Evolutionary conservation across 495 filamentous ascomycete species (phyloP), one percentile per base, ranked within the genome.

Genomic region (Jackrogersella multiformis): DNA sequence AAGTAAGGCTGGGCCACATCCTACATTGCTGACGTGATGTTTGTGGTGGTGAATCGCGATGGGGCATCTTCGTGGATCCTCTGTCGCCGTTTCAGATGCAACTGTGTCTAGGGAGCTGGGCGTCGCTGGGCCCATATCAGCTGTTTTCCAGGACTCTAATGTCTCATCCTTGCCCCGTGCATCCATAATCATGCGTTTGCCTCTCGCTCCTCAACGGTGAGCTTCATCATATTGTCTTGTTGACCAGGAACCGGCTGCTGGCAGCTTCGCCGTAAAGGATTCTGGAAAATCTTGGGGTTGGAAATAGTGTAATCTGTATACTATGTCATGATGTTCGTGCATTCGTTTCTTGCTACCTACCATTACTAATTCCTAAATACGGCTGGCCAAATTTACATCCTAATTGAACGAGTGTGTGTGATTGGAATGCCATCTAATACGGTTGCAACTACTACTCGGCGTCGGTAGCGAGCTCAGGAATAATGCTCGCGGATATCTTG

Each of bases 51-150:
- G 45, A 48, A 39, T 21, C n/a, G 5, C 18, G 46, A 54, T 64
- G 41, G 46, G 28, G 46, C 36, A 30, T 16, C 9, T 54, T 58
- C 46, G 36, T 57, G 46, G 61, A 41, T 61, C 66, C 58, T 51
- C n/a, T 60, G 60, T 36, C 39, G 41, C 39, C 1, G 67, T 70
- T 70, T 70, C 67, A 70, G 53, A 70, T 70, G 56, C 45, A 18
- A 70, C 61, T 35, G 13, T 48, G 60, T 24, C 49, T 23, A 45
- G 59, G 66, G 59, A 60, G 59, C 39, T 60, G 32, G 48, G 41
- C 38, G 32, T 16, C 38, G 42, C 68, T 73, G 71, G 71, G 53
- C 57, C 65, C 68, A 73, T 71, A 72, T 74, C 65, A 69, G 65
- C 62, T 72, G 72, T 74, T 74, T 68, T 72, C 58, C 46, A 71